Evolutionary conservation across 2,329 filamentous ascomycete species (phyloP).

Genomic region (Pseudogymnoascus sp.): DNA sequence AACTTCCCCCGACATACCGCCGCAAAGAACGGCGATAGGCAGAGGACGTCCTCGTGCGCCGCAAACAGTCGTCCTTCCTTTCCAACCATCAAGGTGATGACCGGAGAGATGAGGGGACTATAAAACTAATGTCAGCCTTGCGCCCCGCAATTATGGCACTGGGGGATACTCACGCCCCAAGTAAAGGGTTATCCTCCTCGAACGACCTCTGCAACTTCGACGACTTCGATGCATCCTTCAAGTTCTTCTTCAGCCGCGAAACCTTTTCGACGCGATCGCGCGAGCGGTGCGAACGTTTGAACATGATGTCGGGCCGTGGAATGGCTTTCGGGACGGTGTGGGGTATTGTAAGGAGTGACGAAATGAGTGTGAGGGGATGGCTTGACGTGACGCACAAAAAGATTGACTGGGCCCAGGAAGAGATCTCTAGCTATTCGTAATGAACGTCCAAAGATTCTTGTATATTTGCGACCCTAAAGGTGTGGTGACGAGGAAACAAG

Average conservation of each 20-base stretch:
- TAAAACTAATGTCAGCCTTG: background rate
- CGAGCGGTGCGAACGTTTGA: slow-evolving; percentile 83
- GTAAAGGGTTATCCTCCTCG: slow-evolving; percentile 42
- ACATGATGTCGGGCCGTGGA: slow-evolving; percentile 50
- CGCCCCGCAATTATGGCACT: slow-evolving; percentile 17
- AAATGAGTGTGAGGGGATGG: slow-evolving; percentile 26
- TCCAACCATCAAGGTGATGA: slow-evolving; percentile 81
- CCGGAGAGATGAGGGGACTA: slow-evolving; percentile 50
- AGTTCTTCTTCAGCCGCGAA: slow-evolving; percentile 71
- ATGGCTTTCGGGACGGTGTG: slow-evolving; percentile 18
- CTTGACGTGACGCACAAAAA: slow-evolving; percentile 30
- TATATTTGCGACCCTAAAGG: slow-evolving; percentile 30
- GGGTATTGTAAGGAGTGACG: slow-evolving; percentile 26
- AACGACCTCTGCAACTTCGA: slow-evolving; percentile 81
- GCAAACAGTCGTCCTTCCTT: slow-evolving; percentile 83
- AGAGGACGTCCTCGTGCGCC: slow-evolving; percentile 87
- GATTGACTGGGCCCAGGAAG: slow-evolving; percentile 32
- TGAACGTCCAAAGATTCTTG: slow-evolving; percentile 31
- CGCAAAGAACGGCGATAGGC: slow-evolving; percentile 77
- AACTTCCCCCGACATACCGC: slow-evolving; percentile 64
- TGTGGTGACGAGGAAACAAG: slow-evolving; percentile 28
- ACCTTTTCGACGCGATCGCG: slow-evolving; percentile 85
- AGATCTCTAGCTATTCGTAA: slow-evolving; percentile 29
- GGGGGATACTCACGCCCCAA: slow-evolving; percentile 38
- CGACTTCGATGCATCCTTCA: slow-evolving; percentile 71